Conservation (phyloP, 176 grass and related monocot species). For the Secale cereale region DNA sequence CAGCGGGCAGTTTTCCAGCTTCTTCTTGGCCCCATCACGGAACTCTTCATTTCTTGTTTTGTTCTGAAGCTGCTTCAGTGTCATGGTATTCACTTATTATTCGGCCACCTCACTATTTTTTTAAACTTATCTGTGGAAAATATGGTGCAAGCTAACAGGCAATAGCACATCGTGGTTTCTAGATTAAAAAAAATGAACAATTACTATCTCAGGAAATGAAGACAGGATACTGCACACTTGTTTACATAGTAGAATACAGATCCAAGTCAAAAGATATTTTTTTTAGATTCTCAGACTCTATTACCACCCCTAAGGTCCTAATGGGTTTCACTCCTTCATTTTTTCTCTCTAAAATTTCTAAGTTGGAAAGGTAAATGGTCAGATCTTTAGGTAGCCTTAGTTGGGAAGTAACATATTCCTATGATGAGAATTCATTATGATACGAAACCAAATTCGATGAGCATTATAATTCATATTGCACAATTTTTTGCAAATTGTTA, state of each 20-base stretch:
- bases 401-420: not conserved
- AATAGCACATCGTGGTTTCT: not conserved
- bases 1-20: conserved; percentile 42
- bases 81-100: not conserved
- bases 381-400: not conserved
- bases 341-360: not conserved
- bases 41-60: not conserved
- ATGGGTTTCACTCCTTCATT: not conserved
- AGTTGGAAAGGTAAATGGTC: not conserved
- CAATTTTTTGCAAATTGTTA: not conserved
- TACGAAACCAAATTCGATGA: not conserved
- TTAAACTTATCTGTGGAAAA: not conserved
- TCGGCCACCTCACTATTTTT: not conserved
- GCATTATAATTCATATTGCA: not conserved
- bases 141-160: not conserved
- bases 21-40: conserved; percentile 5
- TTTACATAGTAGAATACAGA: not conserved
- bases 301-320: not conserved
- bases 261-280: not conserved
- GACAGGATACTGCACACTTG: not conserved
- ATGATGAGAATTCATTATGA: not conserved
- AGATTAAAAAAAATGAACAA: not conserved
- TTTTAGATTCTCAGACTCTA: not conserved
- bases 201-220: not conserved
- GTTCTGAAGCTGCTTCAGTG: conserved; percentile 15